Base-by-base conservation (phyloP, 2,329 filamentous ascomycete species). In the Colletotrichum sublineola region DNA sequence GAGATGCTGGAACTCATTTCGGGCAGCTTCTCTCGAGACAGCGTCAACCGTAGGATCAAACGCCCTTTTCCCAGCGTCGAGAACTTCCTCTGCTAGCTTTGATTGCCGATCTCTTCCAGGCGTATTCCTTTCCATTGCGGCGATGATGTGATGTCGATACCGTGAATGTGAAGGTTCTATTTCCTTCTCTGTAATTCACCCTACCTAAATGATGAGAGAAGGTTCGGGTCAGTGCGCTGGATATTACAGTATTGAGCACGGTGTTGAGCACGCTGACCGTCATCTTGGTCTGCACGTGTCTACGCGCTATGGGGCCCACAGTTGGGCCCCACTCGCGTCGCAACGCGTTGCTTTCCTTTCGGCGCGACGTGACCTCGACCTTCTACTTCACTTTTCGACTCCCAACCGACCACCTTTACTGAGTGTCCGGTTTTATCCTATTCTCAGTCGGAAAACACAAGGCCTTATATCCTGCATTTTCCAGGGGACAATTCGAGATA, bases 21-120 rank as follows among this genome's bases (percentile, higher is more conserved):
- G 76, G 14, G 83, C 82, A 3, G 79, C 78, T 67, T 81, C 77
- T 55, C 81, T 81, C 11, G 77, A 78, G 50, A 77, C 75, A 9
- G 78, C 76, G 53, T 82, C 79, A 14, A 77, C 74, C 5, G 79
- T 80, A 2, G 88, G 87, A 63, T 85, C 80, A 69, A 87, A 89
- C 1, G 88, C 88, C 53, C 82, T 85, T 38, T 81, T 85, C 5
- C 84, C 87, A 18, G 82, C 77, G 52, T 83, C 80, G 44, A 84
- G 77, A 48, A 83, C 77, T 0, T 77, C 73, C 42, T 83, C 79
- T 31, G 80, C 75, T 42, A 83, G 66, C 12, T 64, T 71, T 15
- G 63, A 66, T 31, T 65, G 67, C 20, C 52, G 55, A 14, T 74
- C 67, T 9, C 52, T 64, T 42, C 55, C 74, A 18, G 67, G 44